Evolutionary conservation across 108 stramenopile genomes (phyloP).

Genomic region (Cylindrotheca fusiformis): DNA sequence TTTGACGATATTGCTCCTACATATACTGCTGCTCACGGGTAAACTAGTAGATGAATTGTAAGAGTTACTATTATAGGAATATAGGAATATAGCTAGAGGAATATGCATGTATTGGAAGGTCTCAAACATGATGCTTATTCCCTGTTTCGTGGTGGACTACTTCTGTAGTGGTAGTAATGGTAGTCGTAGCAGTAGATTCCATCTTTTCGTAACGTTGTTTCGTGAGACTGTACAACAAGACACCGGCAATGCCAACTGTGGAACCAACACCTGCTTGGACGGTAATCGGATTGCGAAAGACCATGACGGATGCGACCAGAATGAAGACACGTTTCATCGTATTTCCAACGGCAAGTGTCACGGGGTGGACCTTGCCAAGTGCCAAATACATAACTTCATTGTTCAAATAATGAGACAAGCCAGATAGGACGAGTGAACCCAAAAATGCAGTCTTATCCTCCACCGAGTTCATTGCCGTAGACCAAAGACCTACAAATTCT

Average conservation of each 20-base stretch:
- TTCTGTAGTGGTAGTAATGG: neutral
- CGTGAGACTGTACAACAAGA: constrained; percentile 75
- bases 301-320: constrained; percentile 91
- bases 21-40: neutral
- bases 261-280: constrained; percentile 75
- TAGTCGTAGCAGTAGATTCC: constrained; percentile 18
- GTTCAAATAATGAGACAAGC: constrained; percentile 91
- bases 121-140: no score
- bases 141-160: neutral
- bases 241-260: constrained; percentile 77
- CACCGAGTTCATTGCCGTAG: constrained; percentile 29
- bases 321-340: constrained; percentile 97
- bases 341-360: constrained; percentile 94
- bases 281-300: constrained; percentile 86
- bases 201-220: constrained; percentile 74
- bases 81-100: constrained; percentile 2
- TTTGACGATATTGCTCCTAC: neutral
- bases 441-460: constrained; percentile 31
- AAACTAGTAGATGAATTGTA: neutral
- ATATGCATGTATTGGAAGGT: no score
- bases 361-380: constrained; percentile 85
- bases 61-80: neutral
- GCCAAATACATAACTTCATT: constrained; percentile 97
- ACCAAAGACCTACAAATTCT: constrained; percentile 45
- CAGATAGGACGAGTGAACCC: constrained; percentile 66